Evolutionary conservation across 1,284 basidiomycete genomes (phyloP), one percentile per base, ranked within the genome.

Genomic region (Ganoderma boninense): DNA sequence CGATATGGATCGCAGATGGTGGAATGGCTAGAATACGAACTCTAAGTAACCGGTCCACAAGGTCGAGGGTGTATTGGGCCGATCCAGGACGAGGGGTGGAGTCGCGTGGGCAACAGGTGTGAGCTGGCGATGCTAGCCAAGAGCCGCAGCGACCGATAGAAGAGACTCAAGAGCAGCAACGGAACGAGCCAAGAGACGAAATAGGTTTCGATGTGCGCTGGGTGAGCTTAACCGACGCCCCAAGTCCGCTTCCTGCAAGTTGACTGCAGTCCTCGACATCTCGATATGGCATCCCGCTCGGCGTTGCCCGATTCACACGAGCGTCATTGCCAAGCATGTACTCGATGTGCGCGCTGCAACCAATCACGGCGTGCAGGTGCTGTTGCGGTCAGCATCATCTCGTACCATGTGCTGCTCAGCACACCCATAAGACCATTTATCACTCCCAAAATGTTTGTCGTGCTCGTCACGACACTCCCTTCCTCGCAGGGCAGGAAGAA

Each of bases 351-450:
- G 44, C 46, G 64, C 5, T 32, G 32, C 32, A 32, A 26, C 72
- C 70, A 71, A 73, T 73, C 70, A 67, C 35, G 40, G 66, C 35
- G 40, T 35, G 54, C 54, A 35, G 49, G 54, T 32, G 42, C n/a
- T 8, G 32, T 62, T 61, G 62, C 65, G 59, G 35, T 35, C 68
- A 62, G 18, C 26, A 44, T 46, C 69, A 54, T 61, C 70, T 71
- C 72, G 68, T 68, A 69, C 70, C 72, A 73, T 71, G 67, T 44
- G 29, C n/a, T 38, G 40, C 35, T 60, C 57, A 60, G 60, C 59
- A 49, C 60, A 61, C 16, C 7, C 61, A 64, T 64, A 62, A 63
- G 61, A 38, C 46, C 40, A 38, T 62, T 40, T 43, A 42, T 29
- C 60, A 14, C 60, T 40, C 38, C 60, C 29, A 60, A 60, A 60